Conservation (phyloP, 176 grass and related monocot genomes). For the Avena sativa region DNA sequence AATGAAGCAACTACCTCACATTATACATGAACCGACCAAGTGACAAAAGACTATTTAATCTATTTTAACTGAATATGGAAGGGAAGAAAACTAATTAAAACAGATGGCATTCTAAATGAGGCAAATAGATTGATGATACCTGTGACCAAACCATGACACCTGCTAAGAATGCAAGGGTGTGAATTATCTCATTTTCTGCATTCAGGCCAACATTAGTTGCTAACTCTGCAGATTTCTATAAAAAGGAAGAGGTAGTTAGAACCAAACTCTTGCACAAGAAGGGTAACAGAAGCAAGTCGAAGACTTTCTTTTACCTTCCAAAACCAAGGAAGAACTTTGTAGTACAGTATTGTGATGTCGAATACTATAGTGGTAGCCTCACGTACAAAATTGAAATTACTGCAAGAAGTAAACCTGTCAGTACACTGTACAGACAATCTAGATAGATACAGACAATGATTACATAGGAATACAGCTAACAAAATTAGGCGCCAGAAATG, state of each 20-base stretch:
- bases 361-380: slow-evolving; percentile 84
- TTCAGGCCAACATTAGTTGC: slow-evolving; percentile 67
- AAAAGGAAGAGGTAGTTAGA: slow-evolving; percentile 42
- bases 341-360: slow-evolving; percentile 91
- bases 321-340: slow-evolving; percentile 85
- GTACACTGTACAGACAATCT: slow-evolving; percentile 3
- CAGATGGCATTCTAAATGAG: neutral
- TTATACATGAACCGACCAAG: slow-evolving; percentile 15
- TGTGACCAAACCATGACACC: slow-evolving; percentile 98
- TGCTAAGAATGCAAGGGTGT: slow-evolving; percentile 96
- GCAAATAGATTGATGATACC: slow-evolving; percentile 51
- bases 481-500: slow-evolving; percentile 13
- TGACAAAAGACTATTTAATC: slow-evolving; percentile 26
- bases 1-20: slow-evolving; percentile 14
- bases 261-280: slow-evolving; percentile 31
- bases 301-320: slow-evolving; percentile 75
- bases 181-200: slow-evolving; percentile 89
- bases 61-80: slow-evolving; percentile 15
- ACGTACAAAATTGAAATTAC: slow-evolving; percentile 85
- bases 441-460: neutral
- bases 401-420: slow-evolving; percentile 51
- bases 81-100: neutral
- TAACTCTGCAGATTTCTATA: slow-evolving; percentile 77
- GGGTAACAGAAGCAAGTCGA: slow-evolving; percentile 10
- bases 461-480: neutral